Conservation (phyloP, 192 early-diverging fungal species). For the Pilaira anomala region DNA sequence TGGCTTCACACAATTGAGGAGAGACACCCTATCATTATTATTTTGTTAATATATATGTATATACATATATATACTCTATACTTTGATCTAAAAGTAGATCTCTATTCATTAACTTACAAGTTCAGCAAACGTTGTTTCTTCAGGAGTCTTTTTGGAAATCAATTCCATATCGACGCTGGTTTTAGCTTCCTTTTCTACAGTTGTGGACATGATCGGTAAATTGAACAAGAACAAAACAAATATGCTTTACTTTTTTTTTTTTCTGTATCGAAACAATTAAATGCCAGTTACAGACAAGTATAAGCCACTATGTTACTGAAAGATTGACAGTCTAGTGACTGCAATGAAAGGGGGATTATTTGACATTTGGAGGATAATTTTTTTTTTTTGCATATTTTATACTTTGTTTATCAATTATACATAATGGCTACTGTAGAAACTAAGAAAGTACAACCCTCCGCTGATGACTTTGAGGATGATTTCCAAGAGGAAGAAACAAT, state of each 20-base stretch:
- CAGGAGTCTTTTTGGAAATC: constrained; percentile 19
- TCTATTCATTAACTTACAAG: constrained; percentile 19
- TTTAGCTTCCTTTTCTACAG: not conserved
- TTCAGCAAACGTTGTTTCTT: constrained; percentile 34
- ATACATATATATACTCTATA: not conserved
- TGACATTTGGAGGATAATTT: not conserved
- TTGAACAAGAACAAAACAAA: too few relatives aligned
- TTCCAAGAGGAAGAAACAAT: constrained; percentile 43
- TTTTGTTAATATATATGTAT: not conserved
- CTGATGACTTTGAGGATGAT: constrained; percentile 50
- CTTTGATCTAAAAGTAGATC: not conserved
- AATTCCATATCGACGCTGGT: constrained; percentile 23
- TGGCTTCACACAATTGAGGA: constrained; percentile 83
- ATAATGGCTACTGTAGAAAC: constrained; percentile 3
- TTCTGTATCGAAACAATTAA: too few relatives aligned
- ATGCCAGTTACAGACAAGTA: too few relatives aligned
- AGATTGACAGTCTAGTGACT: too few relatives aligned
- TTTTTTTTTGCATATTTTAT: constrained; percentile 3
- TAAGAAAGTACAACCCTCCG: constrained; percentile 31
- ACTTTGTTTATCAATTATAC: not conserved
- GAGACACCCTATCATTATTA: constrained; percentile 69
- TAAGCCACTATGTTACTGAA: too few relatives aligned
- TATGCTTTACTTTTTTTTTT: too few relatives aligned
- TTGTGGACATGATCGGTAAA: constrained; percentile 15
- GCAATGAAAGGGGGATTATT: too few relatives aligned